These are phyloP conservation scores for Fraxinus velutina DNA, from an alignment of 305 asterid genomes.

Conservation along the genomic window DNA sequence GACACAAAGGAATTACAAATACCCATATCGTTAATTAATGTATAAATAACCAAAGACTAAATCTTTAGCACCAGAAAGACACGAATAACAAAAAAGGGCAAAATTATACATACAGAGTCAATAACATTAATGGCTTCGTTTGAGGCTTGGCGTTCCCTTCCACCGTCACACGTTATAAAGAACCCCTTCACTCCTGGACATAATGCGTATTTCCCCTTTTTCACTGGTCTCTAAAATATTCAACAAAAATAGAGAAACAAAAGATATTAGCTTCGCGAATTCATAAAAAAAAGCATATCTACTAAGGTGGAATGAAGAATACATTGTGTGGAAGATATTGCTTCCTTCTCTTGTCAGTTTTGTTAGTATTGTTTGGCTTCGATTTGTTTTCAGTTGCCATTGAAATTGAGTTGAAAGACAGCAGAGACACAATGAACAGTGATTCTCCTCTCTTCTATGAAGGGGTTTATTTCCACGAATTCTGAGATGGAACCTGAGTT, in stretches of 20 bases:
- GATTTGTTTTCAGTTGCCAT: constrained; percentile 61
- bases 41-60: constrained; percentile 5
- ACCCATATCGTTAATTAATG: constrained; percentile 11
- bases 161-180: constrained; percentile 97
- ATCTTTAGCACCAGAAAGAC: constrained; percentile 12
- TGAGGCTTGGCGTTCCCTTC: constrained; percentile 79
- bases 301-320: neutral
- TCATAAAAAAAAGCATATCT: neutral
- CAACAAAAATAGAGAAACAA: neutral
- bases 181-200: constrained; percentile 89
- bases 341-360: constrained; percentile 57
- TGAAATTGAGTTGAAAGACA: constrained; percentile 18
- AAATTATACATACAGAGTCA: constrained; percentile 56
- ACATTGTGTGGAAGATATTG: constrained; percentile 73
- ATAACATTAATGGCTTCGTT: constrained; percentile 80
- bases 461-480: neutral
- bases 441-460: neutral
- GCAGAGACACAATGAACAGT: neutral
- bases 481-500: neutral
- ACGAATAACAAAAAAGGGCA: neutral
- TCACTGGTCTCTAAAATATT: constrained; percentile 58
- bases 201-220: constrained; percentile 75
- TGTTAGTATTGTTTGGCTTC: constrained; percentile 34
- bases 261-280: neutral
- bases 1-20: neutral